A percentile compares a stretch with the other conserved stretches of the same genome.
phyloP scores from a whole-genome alignment of 441 rosid species.

The Biscutella laevigata region DNA sequence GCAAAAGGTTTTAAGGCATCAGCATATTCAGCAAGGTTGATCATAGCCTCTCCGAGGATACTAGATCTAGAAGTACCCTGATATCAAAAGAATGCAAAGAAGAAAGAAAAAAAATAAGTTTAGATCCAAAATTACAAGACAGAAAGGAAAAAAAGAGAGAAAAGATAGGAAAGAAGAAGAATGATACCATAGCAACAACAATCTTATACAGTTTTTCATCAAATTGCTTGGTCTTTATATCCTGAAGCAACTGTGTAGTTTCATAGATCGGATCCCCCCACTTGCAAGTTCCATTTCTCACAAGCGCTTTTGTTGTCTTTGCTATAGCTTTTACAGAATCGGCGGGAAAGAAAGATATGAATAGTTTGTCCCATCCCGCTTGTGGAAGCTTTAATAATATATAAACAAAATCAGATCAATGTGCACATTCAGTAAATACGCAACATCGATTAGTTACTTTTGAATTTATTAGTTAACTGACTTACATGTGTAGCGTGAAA shows the following conservation, averaged over 20 bases:
- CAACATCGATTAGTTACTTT: no score
- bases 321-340: constrained; percentile 89
- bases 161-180: background rate
- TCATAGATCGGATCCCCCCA: constrained; percentile 99
- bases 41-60: constrained; percentile 84
- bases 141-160: background rate
- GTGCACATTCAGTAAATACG: background rate
- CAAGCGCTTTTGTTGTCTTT: constrained; percentile 93
- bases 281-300: constrained; percentile 94
- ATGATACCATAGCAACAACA: constrained; percentile 76
- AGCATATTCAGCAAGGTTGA: constrained; percentile 90
- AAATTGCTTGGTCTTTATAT: constrained; percentile 64
- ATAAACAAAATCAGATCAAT: constrained; percentile 12
- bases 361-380: constrained; percentile 96
- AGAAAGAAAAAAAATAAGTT: constrained; percentile 21
- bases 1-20: constrained; percentile 81
- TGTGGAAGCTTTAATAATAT: constrained; percentile 53
- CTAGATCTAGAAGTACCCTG: constrained; percentile 95
- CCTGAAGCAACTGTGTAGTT: constrained; percentile 92
- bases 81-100: constrained; percentile 23
- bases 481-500: constrained; percentile 98
- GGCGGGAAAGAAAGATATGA: constrained; percentile 82
- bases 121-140: background rate
- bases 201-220: constrained; percentile 85
- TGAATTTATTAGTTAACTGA: background rate